A percentile compares a stretch with the other conserved stretches of the same genome.
Conservation (phyloP, 352 stramenopile genomes). For the Phytophthora litchii region DNA sequence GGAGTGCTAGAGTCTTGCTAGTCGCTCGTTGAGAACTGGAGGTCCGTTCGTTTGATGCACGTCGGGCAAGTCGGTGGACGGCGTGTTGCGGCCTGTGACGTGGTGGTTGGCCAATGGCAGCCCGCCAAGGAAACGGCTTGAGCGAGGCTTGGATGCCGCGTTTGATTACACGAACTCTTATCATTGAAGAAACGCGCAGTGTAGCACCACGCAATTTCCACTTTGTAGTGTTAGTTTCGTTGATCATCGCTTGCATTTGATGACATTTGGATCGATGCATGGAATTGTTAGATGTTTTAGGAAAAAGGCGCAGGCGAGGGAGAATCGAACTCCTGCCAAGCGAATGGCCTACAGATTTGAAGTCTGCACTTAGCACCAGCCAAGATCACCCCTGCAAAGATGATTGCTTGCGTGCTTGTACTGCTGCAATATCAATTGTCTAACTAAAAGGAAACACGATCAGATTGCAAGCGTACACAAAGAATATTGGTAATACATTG, state of each 20-base stretch:
- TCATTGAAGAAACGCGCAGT: constrained; percentile 31
- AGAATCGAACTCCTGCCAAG: constrained; percentile 92
- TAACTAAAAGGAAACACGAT: too few species aligned
- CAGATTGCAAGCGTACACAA: too few species aligned
- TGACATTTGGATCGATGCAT: not conserved
- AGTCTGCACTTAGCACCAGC: constrained; percentile 92
- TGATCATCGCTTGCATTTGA: not conserved
- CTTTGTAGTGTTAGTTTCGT: too few species aligned
- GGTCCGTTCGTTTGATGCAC: constrained; percentile 8
- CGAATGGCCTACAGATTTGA: constrained; percentile 93
- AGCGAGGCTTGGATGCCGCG: constrained; percentile 25
- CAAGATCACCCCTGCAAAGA: constrained; percentile 82
- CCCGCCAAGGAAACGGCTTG: constrained; percentile 19
- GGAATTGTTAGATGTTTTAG: constrained; percentile 22
- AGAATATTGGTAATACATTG: too few species aligned
- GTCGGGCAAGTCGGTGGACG: constrained; percentile 15
- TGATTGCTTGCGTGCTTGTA: not conserved
- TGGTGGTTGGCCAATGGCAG: constrained; percentile 31
- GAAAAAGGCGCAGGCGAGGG: constrained; percentile 85
- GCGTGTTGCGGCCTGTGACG: constrained; percentile 19
- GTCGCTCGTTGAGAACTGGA: constrained; percentile 31
- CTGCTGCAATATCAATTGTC: not conserved
- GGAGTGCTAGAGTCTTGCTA: constrained; percentile 23
- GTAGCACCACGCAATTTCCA: not conserved
- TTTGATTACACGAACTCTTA: constrained; percentile 26